A percentile compares a stretch with the other conserved stretches of the same genome.
phyloP scores from a whole-genome alignment of 768 basidiomycete genomes.

The Pseudohyphozyma bogoriensis region DNA sequence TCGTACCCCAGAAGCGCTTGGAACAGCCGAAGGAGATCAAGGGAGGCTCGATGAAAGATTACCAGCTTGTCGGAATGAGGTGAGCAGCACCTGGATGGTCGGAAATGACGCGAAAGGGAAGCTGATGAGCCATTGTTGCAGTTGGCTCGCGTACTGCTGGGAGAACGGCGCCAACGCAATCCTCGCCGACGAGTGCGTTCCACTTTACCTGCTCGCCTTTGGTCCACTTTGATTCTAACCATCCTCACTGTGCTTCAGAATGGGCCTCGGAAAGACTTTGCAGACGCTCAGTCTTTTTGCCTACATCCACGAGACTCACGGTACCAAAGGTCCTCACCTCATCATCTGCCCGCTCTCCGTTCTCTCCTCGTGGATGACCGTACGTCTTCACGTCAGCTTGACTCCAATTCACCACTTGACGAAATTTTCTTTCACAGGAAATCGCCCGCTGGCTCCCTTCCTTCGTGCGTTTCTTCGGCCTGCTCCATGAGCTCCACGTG shows the following conservation, averaged over 20 bases:
- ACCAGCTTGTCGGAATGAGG: conserved; percentile 59
- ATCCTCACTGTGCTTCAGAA: conserved; percentile 37
- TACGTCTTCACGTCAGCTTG: conserved; percentile 36
- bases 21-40: conserved; percentile 47
- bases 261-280: conserved; percentile 58
- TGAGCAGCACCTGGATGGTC: conserved; percentile 60
- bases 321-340: conserved; percentile 53
- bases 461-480: conserved; percentile 5
- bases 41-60: conserved; percentile 56
- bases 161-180: conserved; percentile 54
- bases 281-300: conserved; percentile 58
- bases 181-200: conserved; percentile 55
- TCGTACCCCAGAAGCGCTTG: conserved; percentile 38
- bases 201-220: not conserved
- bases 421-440: conserved; percentile 38
- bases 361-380: conserved; percentile 51
- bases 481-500: not conserved
- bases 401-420: conserved; percentile 6
- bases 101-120: too few relatives aligned
- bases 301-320: conserved; percentile 50
- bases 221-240: not conserved
- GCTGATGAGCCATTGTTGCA: too few relatives aligned
- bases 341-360: conserved; percentile 65
- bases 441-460: conserved; percentile 40
- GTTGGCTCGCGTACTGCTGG: not conserved